Conservation (phyloP, 1,284 basidiomycete genomes). For the Marasmius tenuissimus region DNA sequence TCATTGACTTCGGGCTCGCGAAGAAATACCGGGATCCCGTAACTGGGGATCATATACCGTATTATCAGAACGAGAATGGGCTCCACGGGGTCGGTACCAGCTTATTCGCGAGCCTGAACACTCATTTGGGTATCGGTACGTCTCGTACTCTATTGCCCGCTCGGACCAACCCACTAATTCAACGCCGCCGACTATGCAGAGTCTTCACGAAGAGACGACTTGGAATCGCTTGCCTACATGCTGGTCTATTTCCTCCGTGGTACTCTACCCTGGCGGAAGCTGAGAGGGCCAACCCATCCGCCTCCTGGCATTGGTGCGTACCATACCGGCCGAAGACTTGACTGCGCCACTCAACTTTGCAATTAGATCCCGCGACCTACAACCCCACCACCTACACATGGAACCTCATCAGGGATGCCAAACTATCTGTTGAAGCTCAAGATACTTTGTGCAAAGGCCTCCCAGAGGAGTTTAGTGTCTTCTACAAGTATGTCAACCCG, state of each 20-base stretch:
- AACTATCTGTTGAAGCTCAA: slow-evolving; percentile 53
- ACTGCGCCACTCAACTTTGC: no score
- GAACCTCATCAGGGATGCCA: slow-evolving; percentile 71
- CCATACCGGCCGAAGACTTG: background rate
- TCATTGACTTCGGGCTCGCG: slow-evolving; percentile 97
- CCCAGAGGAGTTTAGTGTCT: slow-evolving; percentile 85
- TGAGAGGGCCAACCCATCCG: slow-evolving; percentile 59
- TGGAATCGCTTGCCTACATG: slow-evolving; percentile 91
- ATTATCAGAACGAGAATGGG: slow-evolving; percentile 88
- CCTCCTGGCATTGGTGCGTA: slow-evolving; percentile 43
- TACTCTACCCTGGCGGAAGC: slow-evolving; percentile 87
- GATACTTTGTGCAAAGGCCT: slow-evolving; percentile 76
- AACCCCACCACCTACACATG: slow-evolving; percentile 80
- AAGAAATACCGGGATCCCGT: slow-evolving; percentile 92
- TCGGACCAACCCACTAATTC: background rate
- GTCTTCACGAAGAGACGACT: slow-evolving; percentile 87
- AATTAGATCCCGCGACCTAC: slow-evolving; percentile 31
- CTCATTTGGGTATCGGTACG: slow-evolving; percentile 86
- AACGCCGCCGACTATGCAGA: slow-evolving; percentile 40
- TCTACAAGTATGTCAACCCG: slow-evolving; percentile 46
- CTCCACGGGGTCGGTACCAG: slow-evolving; percentile 91
- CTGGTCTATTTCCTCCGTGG: slow-evolving; percentile 92
- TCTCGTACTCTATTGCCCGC: slow-evolving; percentile 10
- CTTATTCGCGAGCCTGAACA: slow-evolving; percentile 93
- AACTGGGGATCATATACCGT: slow-evolving; percentile 88